phyloP scores from a whole-genome alignment of 306 rosid species.

The Vigna radiata region DNA sequence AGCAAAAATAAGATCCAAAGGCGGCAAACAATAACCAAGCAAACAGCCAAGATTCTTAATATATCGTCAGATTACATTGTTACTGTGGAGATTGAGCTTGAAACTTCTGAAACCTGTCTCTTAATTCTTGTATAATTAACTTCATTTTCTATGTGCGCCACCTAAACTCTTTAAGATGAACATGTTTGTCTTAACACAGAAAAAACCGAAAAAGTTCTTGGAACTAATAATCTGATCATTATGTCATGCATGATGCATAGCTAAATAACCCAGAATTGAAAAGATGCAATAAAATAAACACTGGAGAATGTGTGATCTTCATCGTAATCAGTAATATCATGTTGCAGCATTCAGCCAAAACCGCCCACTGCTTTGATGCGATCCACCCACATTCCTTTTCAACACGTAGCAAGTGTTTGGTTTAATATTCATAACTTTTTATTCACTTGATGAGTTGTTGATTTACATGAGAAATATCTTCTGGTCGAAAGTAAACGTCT shows the following conservation, averaged over 20 bases:
- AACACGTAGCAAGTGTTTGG: neutral
- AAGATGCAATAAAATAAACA: neutral
- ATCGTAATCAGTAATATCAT: neutral
- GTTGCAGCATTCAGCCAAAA: slow-evolving; percentile 19
- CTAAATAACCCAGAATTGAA: neutral
- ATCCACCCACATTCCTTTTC: slow-evolving; percentile 19
- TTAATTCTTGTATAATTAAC: neutral
- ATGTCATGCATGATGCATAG: slow-evolving; percentile 18
- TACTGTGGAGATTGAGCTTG: neutral
- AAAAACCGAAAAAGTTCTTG: neutral
- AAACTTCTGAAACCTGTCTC: slow-evolving; percentile 25
- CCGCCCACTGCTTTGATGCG: slow-evolving; percentile 37
- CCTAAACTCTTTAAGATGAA: neutral
- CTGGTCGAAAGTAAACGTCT: neutral
- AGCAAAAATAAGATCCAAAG: too few species aligned
- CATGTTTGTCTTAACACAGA: neutral
- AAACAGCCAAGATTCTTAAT: too few species aligned
- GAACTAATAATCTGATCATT: neutral
- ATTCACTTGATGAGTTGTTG: neutral
- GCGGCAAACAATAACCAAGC: too few species aligned
- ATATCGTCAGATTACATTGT: neutral
- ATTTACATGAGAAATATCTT: neutral
- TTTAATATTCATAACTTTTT: too few species aligned
- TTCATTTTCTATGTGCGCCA: slow-evolving; percentile 13
- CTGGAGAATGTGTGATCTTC: neutral